phyloP scores from a whole-genome alignment of 257 asterid genomes.

The Rubia yunnanensis region DNA sequence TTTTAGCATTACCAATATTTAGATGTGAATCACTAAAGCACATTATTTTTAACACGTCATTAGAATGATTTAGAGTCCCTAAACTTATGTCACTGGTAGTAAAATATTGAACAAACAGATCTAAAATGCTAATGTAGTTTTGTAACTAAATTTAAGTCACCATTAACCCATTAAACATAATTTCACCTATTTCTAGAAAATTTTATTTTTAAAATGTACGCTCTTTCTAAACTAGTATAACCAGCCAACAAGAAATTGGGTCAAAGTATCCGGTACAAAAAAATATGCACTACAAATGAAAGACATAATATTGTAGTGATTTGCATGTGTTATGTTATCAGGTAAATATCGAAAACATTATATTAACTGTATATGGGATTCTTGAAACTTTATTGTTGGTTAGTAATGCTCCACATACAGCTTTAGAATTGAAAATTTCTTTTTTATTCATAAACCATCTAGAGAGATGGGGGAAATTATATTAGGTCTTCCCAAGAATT shows the following conservation, averaged over 20 bases:
- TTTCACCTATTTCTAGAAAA: background rate
- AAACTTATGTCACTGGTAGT: background rate
- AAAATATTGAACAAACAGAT: background rate
- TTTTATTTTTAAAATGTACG: background rate
- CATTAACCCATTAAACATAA: background rate
- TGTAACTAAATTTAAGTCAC: background rate
- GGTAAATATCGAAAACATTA: background rate
- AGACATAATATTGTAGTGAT: background rate
- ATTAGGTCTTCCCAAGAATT: no score
- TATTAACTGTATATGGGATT: background rate
- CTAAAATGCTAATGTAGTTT: background rate
- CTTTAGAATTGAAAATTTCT: no score
- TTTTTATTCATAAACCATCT: no score
- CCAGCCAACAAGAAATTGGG: background rate
- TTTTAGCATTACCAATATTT: background rate
- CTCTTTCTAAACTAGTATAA: background rate
- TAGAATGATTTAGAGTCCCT: no score
- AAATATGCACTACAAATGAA: background rate
- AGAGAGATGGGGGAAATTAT: no score
- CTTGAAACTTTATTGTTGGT: background rate
- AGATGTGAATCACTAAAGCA: background rate
- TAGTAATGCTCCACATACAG: background rate
- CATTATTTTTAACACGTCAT: background rate
- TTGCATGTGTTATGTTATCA: background rate
- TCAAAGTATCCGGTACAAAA: background rate